Base-by-base conservation (phyloP, 176 grass and related monocot genomes). In the Hsuehochloa calcarea region DNA sequence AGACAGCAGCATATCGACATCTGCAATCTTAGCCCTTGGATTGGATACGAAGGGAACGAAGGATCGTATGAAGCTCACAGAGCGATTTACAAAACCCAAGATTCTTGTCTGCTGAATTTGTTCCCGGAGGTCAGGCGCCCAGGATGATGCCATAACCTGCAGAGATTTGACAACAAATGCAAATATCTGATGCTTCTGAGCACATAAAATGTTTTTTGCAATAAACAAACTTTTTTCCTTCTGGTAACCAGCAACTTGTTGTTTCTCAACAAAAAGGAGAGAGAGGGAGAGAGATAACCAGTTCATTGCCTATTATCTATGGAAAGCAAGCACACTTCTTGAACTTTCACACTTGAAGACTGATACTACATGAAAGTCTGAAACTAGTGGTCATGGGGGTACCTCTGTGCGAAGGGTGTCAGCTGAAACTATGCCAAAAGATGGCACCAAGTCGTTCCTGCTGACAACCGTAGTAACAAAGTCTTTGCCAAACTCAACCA, bases 381-480 rank as follows among this genome's bases (percentile, higher is more conserved):
- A 50, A 70, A 62, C 20, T 67, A 19, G 47, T 14, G 54, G 26
- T 9, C 25, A 31, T 31, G 1, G 35, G 20, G 37, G 22, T 89
- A 94, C 92, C 89, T 94, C 49, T 23, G 10, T 27, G 13, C 75
- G 87, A 47, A 89, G 87, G 37, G 61, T 74, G 12, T 74, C 65
- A 22, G 56, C 69, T 66, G 92, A 91, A 68, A 83, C 70, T 54
- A 51, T 87, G 14, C 89, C 64, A 31, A 94, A 85, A 64, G 80
- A 89, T n/a, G 89, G 86, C 31, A 91, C 89, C 26, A 89, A 4
- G 12, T 94, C 92, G 4, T 56, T 87, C 87, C 13, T 87, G 72
- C 90, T 94, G 45, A 94, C 47, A 38, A 94, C 58, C 37, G 89
- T 82, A 25, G 89, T 94, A 17, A 89, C 85, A 11, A 94, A 94